A percentile compares a stretch with the other conserved stretches of the same genome.
These are phyloP conservation scores for Prunus yedoensis DNA, from an alignment of 331 rosid genomes.

Conservation along the genomic window DNA sequence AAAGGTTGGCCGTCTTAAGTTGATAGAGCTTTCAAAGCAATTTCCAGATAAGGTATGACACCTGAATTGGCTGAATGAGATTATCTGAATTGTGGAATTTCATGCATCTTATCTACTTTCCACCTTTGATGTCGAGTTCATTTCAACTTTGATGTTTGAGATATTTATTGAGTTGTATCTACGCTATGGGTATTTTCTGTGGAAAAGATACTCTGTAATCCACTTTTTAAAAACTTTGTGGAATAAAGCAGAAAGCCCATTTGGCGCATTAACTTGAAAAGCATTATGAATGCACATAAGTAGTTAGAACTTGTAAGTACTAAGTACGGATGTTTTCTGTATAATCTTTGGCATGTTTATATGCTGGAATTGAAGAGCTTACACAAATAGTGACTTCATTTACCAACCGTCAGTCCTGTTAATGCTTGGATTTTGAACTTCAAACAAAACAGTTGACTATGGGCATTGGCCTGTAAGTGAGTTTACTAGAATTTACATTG, in stretches of 20 bases:
- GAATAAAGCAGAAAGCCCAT: neutral
- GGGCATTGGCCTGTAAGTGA: neutral
- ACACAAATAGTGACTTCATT: neutral
- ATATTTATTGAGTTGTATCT: neutral
- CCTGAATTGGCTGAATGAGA: neutral
- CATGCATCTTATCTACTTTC: neutral
- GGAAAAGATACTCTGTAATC: neutral
- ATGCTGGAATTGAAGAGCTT: neutral
- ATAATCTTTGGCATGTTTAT: neutral
- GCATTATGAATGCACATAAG: neutral
- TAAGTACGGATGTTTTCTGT: neutral
- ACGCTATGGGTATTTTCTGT: neutral
- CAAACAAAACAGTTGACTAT: neutral
- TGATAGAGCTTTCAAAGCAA: constrained; percentile 77
- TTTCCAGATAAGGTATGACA: constrained; percentile 74
- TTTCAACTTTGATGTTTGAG: neutral
- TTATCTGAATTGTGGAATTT: constrained; percentile 3
- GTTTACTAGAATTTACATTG: neutral
- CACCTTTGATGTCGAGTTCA: neutral
- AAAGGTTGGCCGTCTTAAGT: constrained; percentile 81
- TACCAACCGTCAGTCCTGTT: neutral
- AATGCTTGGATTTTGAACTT: neutral
- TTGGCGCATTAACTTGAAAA: neutral
- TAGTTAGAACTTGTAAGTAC: neutral
- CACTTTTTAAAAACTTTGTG: neutral